Percentiles rank a stretch among this genome's conserved stretches.
Evolutionary conservation across 768 basidiomycete genomes (phyloP).

Genomic region (Tylopilus cervinicoccineus): DNA sequence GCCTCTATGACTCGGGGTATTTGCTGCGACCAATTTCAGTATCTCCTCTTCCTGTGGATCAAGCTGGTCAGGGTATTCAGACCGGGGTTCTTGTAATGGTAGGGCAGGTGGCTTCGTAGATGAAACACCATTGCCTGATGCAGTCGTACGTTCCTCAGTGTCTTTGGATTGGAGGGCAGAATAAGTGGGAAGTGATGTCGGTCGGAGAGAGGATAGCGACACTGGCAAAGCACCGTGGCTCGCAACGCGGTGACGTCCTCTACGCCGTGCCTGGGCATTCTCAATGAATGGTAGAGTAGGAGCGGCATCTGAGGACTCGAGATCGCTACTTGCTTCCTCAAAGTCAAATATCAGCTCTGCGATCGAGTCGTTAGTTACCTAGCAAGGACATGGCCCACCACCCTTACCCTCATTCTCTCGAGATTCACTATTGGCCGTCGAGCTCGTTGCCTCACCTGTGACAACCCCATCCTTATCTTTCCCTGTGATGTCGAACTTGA

Average conservation of each 20-base stretch:
- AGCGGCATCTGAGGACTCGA: constrained; percentile 30
- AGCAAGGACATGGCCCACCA: background rate
- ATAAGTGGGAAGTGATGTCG: constrained; percentile 64
- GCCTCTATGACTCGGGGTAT: constrained; percentile 66
- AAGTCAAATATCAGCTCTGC: constrained; percentile 68
- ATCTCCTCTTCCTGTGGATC: constrained; percentile 51
- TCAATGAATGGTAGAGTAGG: constrained; percentile 36
- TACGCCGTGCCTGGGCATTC: constrained; percentile 21
- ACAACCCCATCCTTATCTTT: constrained; percentile 33
- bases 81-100: constrained; percentile 1
- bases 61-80: constrained; percentile 23
- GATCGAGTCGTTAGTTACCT: constrained; percentile 2
- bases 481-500: constrained; percentile 66
- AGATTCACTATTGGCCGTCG: constrained; percentile 31
- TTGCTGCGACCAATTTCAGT: constrained; percentile 60
- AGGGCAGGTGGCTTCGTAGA: background rate
- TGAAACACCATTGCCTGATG: background rate
- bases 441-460: constrained; percentile 39
- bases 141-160: background rate
- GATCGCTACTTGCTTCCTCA: constrained; percentile 47
- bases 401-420: constrained; percentile 45
- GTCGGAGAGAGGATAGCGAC: constrained; percentile 59
- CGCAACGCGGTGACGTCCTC: constrained; percentile 27
- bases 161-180: constrained; percentile 45
- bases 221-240: constrained; percentile 44